A percentile compares a stretch with the other conserved stretches of the same genome.
phyloP scores from a whole-genome alignment of 441 rosid genomes.

The Adansonia madagascariensis region DNA sequence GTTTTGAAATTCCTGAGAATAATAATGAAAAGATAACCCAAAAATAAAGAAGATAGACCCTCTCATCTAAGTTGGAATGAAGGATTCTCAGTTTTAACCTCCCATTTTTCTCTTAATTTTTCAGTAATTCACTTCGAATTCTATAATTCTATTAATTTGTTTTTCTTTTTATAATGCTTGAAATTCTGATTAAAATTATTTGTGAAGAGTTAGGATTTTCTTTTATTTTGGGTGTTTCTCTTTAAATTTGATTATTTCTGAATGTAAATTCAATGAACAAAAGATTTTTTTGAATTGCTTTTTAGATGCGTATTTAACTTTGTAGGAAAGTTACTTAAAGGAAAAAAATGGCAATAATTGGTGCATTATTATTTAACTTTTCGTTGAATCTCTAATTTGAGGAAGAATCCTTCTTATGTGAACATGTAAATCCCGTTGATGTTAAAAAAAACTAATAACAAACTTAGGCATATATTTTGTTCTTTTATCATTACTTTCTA shows the following conservation, averaged over 20 bases:
- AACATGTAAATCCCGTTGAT: not conserved
- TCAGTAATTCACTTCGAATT: not conserved
- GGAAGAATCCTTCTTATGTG: not conserved
- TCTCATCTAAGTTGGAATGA: not conserved
- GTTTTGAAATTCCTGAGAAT: too few species aligned
- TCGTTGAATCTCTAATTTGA: not conserved
- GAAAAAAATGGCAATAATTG: not conserved
- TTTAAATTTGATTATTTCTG: not conserved
- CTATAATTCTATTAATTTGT: not conserved
- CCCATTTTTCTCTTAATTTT: not conserved
- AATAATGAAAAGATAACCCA: too few species aligned
- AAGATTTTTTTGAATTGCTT: not conserved
- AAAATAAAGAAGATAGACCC: not conserved
- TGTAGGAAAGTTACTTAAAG: not conserved
- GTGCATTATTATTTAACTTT: too few species aligned
- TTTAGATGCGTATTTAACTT: not conserved
- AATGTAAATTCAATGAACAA: not conserved
- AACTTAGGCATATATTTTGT: not conserved
- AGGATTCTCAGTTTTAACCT: not conserved
- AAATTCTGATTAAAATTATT: not conserved
- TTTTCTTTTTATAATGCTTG: not conserved
- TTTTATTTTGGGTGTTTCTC: not conserved
- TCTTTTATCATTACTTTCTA: not conserved
- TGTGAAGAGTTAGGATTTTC: not conserved
- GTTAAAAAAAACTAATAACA: not conserved